phyloP scores from a whole-genome alignment of 2,329 filamentous ascomycete species.

The Pseudogymnoascus sp. region DNA sequence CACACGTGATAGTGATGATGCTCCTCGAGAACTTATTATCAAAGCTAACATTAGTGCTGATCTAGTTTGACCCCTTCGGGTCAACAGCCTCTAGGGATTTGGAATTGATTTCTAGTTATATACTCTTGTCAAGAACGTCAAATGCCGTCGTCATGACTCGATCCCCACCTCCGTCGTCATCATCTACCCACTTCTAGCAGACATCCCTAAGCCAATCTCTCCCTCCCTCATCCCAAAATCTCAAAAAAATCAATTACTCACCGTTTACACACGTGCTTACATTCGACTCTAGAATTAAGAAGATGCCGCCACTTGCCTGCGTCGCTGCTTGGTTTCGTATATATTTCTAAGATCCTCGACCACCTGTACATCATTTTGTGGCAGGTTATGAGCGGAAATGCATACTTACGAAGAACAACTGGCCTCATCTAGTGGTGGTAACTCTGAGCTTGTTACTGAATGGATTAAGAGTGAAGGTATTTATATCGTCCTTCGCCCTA shows the following conservation, averaged over 20 bases:
- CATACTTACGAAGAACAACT: not conserved
- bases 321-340: not conserved
- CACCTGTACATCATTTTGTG: not conserved
- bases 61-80: not conserved
- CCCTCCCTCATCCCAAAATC: not conserved
- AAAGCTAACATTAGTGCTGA: not conserved
- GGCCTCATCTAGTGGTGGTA: not conserved
- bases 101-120: not conserved
- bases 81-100: not conserved
- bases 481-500: not conserved
- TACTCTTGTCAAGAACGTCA: not conserved
- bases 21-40: not conserved
- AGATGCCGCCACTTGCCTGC: constrained; percentile 3
- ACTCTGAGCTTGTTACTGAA: not conserved
- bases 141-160: not conserved
- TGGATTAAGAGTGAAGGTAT: not conserved
- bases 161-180: not conserved
- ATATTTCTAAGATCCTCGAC: not conserved
- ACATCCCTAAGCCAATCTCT: not conserved
- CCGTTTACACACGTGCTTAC: not conserved
- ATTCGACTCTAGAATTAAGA: not conserved
- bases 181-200: not conserved
- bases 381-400: not conserved
- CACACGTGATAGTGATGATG: constrained; percentile 3
- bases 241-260: constrained; percentile 3